These are phyloP conservation scores for Taphrina populina DNA, from an alignment of 1,139 yeast species.

Conservation along the genomic window DNA sequence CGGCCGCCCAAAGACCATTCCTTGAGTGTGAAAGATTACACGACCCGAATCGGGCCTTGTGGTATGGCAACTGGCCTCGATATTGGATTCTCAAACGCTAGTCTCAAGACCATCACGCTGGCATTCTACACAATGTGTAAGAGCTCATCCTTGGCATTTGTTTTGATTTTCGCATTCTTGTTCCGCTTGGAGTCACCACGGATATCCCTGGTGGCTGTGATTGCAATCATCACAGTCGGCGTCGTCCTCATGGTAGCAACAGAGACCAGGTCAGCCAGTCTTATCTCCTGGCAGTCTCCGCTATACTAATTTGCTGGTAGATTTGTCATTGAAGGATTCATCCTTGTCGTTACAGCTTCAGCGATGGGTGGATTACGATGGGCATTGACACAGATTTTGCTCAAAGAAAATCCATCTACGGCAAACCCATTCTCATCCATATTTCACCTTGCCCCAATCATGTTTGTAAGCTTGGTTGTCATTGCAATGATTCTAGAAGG, in stretches of 20 bases:
- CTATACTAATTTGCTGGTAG: not conserved
- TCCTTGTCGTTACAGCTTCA: conserved; percentile 72
- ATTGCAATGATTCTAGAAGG: conserved; percentile 71
- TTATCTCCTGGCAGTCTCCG: not conserved
- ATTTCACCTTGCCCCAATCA: conserved; percentile 77
- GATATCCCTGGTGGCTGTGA: conserved; percentile 64
- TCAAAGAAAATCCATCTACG: conserved; percentile 60
- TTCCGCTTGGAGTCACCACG: conserved; percentile 74
- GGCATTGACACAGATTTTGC: conserved; percentile 84
- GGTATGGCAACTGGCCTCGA: conserved; percentile 88
- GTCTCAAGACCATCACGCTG: conserved; percentile 73
- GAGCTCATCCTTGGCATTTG: conserved; percentile 82
- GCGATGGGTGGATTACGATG: conserved; percentile 86
- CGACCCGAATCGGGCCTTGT: conserved; percentile 70
- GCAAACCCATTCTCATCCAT: conserved; percentile 80
- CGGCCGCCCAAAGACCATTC: conserved; percentile 48
- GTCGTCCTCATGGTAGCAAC: conserved; percentile 82
- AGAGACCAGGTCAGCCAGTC: conserved; percentile 47
- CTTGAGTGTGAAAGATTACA: conserved; percentile 35
- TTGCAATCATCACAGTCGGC: conserved; percentile 72
- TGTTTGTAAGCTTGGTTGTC: conserved; percentile 62
- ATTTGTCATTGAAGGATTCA: conserved; percentile 45
- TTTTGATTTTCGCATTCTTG: conserved; percentile 76
- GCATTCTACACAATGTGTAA: conserved; percentile 91
- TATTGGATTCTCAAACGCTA: conserved; percentile 85